A percentile compares a stretch with the other conserved stretches of the same genome.
Conservation (phyloP, 768 basidiomycete species). For the Serendipita indica region DNA sequence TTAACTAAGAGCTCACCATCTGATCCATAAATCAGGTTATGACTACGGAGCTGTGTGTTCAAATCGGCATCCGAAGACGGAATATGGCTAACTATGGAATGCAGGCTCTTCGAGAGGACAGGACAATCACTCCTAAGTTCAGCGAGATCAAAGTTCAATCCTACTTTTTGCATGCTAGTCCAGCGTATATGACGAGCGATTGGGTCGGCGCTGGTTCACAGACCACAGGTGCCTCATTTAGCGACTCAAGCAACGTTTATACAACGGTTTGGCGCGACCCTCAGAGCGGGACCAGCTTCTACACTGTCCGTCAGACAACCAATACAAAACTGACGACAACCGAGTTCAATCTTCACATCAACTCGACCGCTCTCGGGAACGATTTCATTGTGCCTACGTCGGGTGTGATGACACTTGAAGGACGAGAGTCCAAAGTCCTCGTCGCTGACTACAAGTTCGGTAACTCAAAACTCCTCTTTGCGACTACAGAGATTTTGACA, state of each 20-base stretch:
- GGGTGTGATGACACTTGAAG: conserved; percentile 14
- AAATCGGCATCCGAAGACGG: conserved; percentile 13
- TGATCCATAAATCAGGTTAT: background rate
- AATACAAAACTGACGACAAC: conserved; percentile 10
- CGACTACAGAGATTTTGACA: conserved; percentile 13
- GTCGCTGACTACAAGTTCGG: conserved; percentile 19
- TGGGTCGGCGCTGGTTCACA: conserved; percentile 12
- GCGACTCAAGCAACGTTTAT: conserved; percentile 15
- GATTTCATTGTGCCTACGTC: conserved; percentile 16
- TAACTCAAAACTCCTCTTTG: background rate
- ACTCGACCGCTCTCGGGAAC: conserved; percentile 16
- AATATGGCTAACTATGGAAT: conserved; percentile 14
- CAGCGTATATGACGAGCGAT: conserved; percentile 18
- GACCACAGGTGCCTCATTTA: conserved; percentile 13
- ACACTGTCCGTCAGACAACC: conserved; percentile 17
- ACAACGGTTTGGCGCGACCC: conserved; percentile 18
- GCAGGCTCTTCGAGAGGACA: conserved; percentile 19
- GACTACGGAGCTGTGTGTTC: conserved; percentile 16
- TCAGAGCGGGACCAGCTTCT: conserved; percentile 18
- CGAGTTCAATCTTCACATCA: conserved; percentile 17
- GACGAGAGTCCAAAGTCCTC: conserved; percentile 18
- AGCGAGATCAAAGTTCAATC: conserved; percentile 22
- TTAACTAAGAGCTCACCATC: background rate
- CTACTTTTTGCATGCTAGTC: conserved; percentile 19
- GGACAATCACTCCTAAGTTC: conserved; percentile 20